Evolutionary conservation across 2,329 filamentous ascomycete genomes (phyloP).

Genomic region (Cladophialophora exuberans): DNA sequence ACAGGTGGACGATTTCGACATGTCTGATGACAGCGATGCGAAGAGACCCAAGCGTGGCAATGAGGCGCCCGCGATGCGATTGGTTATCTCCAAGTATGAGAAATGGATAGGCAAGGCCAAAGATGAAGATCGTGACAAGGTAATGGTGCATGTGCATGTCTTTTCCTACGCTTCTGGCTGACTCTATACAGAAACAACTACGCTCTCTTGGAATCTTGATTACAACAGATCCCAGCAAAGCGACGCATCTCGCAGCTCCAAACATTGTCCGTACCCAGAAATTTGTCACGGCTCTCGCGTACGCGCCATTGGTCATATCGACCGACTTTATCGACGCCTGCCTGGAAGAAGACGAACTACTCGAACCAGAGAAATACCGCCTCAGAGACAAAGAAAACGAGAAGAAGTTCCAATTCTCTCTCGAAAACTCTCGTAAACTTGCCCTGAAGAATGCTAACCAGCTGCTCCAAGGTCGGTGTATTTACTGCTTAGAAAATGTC

Average conservation of each 20-base stretch:
- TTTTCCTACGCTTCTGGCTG: slow-evolving; percentile 23
- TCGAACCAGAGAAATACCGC: slow-evolving; percentile 66
- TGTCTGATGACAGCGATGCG: slow-evolving; percentile 49
- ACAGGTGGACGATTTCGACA: slow-evolving; percentile 34
- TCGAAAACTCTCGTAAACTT: slow-evolving; percentile 68
- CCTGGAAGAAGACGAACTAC: slow-evolving; percentile 68
- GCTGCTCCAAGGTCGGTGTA: slow-evolving; percentile 73
- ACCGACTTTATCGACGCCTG: slow-evolving; percentile 78
- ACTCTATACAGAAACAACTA: slow-evolving; percentile 67
- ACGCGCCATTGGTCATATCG: slow-evolving; percentile 75
- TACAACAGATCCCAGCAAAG: slow-evolving; percentile 72
- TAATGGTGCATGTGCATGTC: slow-evolving; percentile 49
- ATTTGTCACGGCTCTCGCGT: slow-evolving; percentile 85
- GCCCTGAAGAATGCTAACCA: slow-evolving; percentile 76
- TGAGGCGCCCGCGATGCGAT: slow-evolving; percentile 69
- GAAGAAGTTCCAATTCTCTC: slow-evolving; percentile 68
- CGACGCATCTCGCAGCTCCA: slow-evolving; percentile 86
- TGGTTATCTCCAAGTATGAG: slow-evolving; percentile 83
- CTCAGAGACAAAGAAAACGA: slow-evolving; percentile 76
- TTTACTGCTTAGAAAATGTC: slow-evolving; percentile 83
- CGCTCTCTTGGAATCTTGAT: slow-evolving; percentile 82
- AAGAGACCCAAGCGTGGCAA: slow-evolving; percentile 55
- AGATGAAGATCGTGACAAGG: slow-evolving; percentile 79
- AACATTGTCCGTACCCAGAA: slow-evolving; percentile 88
- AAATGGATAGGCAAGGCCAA: slow-evolving; percentile 75